These are phyloP conservation scores for Schizosaccharomyces japonicus DNA, from an alignment of 805 yeast species.

Conservation along the genomic window DNA sequence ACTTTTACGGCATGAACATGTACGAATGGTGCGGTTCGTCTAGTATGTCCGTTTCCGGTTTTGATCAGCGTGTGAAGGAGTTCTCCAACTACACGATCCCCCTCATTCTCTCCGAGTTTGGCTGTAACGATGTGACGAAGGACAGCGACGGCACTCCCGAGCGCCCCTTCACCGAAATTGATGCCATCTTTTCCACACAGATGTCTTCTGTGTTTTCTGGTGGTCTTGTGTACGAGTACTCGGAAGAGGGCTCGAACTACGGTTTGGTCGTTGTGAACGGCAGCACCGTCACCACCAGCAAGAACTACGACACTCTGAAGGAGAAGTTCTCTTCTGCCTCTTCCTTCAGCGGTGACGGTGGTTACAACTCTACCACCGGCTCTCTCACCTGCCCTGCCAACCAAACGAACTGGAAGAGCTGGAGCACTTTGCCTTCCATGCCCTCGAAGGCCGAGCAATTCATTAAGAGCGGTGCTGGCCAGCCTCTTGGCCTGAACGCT, in stretches of 20 bases:
- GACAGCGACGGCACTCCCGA: conserved; percentile 21
- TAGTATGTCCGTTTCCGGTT: conserved; percentile 60
- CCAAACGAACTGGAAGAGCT: conserved; percentile 11
- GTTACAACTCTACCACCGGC: conserved; percentile 8
- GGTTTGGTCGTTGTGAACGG: conserved; percentile 47
- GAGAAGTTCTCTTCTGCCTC: conserved; percentile 25
- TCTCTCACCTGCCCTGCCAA: conserved; percentile 13
- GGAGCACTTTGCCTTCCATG: conserved; percentile 11
- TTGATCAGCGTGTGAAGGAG: conserved; percentile 41
- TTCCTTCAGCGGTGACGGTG: conserved; percentile 11
- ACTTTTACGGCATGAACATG: conserved; percentile 61
- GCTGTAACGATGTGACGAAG: not conserved
- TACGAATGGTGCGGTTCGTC: conserved; percentile 78
- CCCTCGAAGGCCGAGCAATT: conserved; percentile 14
- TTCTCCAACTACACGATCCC: conserved; percentile 50
- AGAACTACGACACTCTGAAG: conserved; percentile 40
- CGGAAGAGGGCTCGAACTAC: conserved; percentile 50
- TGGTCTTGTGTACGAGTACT: conserved; percentile 75
- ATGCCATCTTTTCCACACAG: conserved; percentile 30
- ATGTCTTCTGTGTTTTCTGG: conserved; percentile 35
- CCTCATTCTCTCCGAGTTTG: conserved; percentile 58
- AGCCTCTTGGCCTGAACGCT: conserved; percentile 17
- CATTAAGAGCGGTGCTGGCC: conserved; percentile 19
- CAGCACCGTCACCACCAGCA: conserved; percentile 25
- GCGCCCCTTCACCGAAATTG: conserved; percentile 65